These are phyloP conservation scores for Termitomyces titanicus DNA, from an alignment of 768 basidiomycete species.

Conservation along the genomic window DNA sequence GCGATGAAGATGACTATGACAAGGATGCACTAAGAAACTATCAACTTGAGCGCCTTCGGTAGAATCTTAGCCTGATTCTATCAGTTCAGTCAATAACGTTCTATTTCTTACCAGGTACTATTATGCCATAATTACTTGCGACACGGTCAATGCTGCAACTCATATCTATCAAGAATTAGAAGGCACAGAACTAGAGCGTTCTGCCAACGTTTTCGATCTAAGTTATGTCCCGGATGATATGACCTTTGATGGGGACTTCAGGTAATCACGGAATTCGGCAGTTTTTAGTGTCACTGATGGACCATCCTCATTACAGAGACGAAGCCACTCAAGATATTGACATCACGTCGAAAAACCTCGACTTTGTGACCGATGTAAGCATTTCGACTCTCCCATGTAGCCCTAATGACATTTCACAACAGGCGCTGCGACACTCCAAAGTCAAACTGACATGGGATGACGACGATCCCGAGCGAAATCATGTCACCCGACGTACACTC, in stretches of 20 bases:
- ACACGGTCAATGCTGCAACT: conserved; percentile 68
- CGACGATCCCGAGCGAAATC: conserved; percentile 86
- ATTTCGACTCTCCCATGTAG: background rate
- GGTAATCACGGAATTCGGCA: conserved; percentile 37
- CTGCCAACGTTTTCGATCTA: conserved; percentile 93
- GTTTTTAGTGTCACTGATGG: background rate
- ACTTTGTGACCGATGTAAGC: conserved; percentile 91
- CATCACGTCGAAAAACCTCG: conserved; percentile 65
- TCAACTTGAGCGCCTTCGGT: conserved; percentile 91
- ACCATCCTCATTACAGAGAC: conserved; percentile 49
- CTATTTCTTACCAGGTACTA: conserved; percentile 63
- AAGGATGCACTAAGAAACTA: conserved; percentile 86
- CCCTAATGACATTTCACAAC: background rate
- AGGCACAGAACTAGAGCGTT: conserved; percentile 93
- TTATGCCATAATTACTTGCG: conserved; percentile 92
- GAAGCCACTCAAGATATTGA: conserved; percentile 70
- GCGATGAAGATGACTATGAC: conserved; percentile 76
- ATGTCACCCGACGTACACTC: conserved; percentile 73
- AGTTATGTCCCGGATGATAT: conserved; percentile 92
- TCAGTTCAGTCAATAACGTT: conserved; percentile 1
- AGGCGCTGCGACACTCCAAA: conserved; percentile 97
- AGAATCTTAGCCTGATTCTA: conserved; percentile 20
- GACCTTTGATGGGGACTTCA: conserved; percentile 73
- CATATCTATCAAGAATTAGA: conserved; percentile 86
- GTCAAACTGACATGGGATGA: conserved; percentile 99